A percentile compares a stretch with the other conserved stretches of the same genome.
Conservation (phyloP, 768 basidiomycete species). For the Tulasnella sp. region DNA sequence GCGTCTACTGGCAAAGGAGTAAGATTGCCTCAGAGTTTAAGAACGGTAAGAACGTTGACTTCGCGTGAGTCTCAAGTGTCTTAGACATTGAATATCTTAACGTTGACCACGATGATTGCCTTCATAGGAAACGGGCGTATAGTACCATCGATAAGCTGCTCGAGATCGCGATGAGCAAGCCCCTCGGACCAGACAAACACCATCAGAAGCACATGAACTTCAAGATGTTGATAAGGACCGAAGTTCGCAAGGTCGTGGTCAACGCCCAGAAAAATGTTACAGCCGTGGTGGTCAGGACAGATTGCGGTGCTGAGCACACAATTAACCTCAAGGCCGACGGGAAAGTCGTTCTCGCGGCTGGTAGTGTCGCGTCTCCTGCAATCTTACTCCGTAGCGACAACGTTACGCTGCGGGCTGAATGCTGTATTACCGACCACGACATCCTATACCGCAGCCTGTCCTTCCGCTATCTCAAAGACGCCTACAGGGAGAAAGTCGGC, state of each 20-base stretch:
- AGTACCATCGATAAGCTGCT: constrained; percentile 24
- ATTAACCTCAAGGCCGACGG: neutral
- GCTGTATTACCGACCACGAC: constrained; percentile 22
- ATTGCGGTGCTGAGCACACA: neutral
- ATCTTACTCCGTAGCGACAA: constrained; percentile 22
- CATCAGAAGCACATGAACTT: constrained; percentile 18
- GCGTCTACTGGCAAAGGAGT: constrained; percentile 25
- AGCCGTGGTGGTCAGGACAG: constrained; percentile 2
- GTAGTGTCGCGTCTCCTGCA: constrained; percentile 21
- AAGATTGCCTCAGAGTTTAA: constrained; percentile 25
- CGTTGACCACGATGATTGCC: no score
- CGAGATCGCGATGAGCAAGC: constrained; percentile 25
- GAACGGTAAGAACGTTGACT: constrained; percentile 22
- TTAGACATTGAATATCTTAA: no score
- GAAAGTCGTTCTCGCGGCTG: constrained; percentile 19
- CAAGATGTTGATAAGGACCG: constrained; percentile 21
- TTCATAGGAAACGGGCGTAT: constrained; percentile 20
- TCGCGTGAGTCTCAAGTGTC: constrained; percentile 14
- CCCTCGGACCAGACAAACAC: neutral
- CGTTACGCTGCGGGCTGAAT: neutral
- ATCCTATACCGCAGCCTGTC: constrained; percentile 20
- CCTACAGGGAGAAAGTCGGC: constrained; percentile 18
- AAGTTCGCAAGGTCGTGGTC: neutral
- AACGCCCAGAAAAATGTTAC: neutral
- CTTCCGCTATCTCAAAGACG: constrained; percentile 19